These are phyloP conservation scores for Candida patagonica DNA, from an alignment of 805 yeast species.

Conservation along the genomic window DNA sequence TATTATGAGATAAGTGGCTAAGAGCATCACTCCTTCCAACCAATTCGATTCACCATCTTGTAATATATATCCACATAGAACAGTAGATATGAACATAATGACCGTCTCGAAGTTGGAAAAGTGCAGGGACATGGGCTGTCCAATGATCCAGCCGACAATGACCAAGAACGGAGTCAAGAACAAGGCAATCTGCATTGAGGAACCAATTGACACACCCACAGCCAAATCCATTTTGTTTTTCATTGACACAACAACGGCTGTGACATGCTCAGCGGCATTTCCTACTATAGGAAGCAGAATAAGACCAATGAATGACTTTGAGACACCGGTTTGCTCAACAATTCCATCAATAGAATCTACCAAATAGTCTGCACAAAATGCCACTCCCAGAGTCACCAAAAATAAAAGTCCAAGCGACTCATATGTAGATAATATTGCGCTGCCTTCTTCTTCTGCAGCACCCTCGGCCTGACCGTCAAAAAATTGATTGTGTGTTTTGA, in stretches of 20 bases:
- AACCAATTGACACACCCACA: slow-evolving; percentile 92
- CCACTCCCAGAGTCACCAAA: slow-evolving; percentile 65
- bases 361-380: slow-evolving; percentile 85
- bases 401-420: slow-evolving; percentile 49
- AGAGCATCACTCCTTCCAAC: slow-evolving; percentile 91
- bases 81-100: slow-evolving; percentile 79
- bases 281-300: slow-evolving; percentile 95
- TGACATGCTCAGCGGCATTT: slow-evolving; percentile 97
- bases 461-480: slow-evolving; percentile 50
- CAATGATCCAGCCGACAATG: slow-evolving; percentile 83
- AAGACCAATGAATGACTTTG: slow-evolving; percentile 91
- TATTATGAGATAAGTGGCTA: slow-evolving; percentile 77
- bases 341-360: slow-evolving; percentile 90
- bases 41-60: slow-evolving; percentile 94
- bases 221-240: slow-evolving; percentile 97
- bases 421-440: slow-evolving; percentile 40
- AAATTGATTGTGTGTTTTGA: slow-evolving; percentile 70
- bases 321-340: slow-evolving; percentile 73
- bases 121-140: slow-evolving; percentile 85
- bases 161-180: slow-evolving; percentile 96
- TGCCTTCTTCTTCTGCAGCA: slow-evolving; percentile 26
- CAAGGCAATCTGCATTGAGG: slow-evolving; percentile 88
- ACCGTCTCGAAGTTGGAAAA: slow-evolving; percentile 93
- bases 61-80: slow-evolving; percentile 76
- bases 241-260: slow-evolving; percentile 90